These are phyloP conservation scores for Flaveria brownii DNA, from an alignment of 129 eudicot genomes.

Conservation along the genomic window DNA sequence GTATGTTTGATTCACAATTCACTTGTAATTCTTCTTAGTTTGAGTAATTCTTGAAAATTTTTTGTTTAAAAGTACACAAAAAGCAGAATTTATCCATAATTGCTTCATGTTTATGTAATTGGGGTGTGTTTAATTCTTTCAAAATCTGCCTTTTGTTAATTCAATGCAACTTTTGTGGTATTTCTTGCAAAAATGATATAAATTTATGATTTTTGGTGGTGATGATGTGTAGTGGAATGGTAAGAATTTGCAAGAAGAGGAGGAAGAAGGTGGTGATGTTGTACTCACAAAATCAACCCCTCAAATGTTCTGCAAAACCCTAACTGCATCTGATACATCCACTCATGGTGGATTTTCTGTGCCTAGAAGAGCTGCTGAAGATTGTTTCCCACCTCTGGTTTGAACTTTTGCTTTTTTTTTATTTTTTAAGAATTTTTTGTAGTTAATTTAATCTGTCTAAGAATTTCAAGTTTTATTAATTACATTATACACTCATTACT, in stretches of 20 bases:
- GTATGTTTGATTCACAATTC: conserved; percentile 34
- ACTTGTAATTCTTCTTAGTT: conserved; percentile 14
- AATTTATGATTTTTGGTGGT: background rate
- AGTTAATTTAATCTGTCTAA: background rate
- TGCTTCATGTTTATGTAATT: conserved; percentile 10
- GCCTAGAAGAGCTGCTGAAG: conserved; percentile 85
- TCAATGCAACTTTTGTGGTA: conserved; percentile 18
- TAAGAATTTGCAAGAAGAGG: conserved; percentile 40
- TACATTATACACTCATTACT: background rate
- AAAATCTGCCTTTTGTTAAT: background rate
- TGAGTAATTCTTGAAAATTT: background rate
- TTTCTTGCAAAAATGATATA: conserved; percentile 3
- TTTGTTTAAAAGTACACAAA: background rate
- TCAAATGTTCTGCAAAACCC: conserved; percentile 89
- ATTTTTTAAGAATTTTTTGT: background rate
- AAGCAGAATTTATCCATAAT: background rate
- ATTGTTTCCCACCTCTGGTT: conserved; percentile 81
- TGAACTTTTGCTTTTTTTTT: background rate
- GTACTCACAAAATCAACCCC: conserved; percentile 56
- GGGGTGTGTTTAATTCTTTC: background rate
- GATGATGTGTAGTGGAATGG: conserved; percentile 37
- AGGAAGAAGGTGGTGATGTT: conserved; percentile 55
- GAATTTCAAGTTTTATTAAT: background rate
- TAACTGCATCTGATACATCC: conserved; percentile 91
- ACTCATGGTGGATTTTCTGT: conserved; percentile 96